Conservation (phyloP, 306 rosid genomes). For the Cucumis cinereus region DNA sequence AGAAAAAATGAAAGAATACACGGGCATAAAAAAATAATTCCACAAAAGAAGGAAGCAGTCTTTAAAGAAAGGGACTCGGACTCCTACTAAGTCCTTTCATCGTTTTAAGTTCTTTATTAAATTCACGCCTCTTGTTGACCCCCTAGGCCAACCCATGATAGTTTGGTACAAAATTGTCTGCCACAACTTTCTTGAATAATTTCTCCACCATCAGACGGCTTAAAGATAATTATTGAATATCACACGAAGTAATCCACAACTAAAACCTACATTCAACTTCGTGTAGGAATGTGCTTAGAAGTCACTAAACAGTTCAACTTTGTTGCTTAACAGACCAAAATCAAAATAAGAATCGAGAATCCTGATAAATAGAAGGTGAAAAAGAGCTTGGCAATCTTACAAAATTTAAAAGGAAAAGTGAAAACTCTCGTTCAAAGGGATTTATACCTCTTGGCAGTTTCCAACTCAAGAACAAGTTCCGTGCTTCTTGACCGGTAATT, state of each 20-base stretch:
- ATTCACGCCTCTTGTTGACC: no score
- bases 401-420: neutral
- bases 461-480: constrained; percentile 89
- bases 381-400: neutral
- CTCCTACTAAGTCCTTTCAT: no score
- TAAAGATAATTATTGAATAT: neutral
- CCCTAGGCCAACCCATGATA: no score
- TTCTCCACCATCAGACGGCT: neutral
- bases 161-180: neutral
- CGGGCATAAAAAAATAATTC: no score
- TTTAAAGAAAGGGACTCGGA: no score
- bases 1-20: no score
- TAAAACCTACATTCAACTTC: neutral
- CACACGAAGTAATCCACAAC: neutral
- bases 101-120: no score
- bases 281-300: neutral
- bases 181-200: neutral
- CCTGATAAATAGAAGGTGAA: neutral
- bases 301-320: neutral
- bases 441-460: constrained; percentile 79
- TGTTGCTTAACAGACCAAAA: neutral
- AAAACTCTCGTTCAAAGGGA: neutral
- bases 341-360: neutral
- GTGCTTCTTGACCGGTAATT: constrained; percentile 92
- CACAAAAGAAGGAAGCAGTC: no score